Evolutionary conservation across 1,284 basidiomycete genomes (phyloP).

Genomic region (Exobasidium rhododendri): DNA sequence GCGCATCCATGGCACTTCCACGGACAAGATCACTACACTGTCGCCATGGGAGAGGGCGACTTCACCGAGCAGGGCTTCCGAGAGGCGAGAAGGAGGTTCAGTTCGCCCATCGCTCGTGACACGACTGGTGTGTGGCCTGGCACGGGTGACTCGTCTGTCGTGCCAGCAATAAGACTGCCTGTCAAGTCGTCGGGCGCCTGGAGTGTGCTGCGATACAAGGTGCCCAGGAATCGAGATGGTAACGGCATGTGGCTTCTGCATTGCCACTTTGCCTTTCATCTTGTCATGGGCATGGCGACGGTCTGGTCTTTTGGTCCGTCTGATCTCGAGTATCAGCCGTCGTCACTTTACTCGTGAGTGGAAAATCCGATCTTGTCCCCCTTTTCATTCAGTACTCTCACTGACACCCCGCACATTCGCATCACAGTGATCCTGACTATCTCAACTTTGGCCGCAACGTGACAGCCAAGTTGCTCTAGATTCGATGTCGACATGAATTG

Average conservation of each 20-base stretch:
- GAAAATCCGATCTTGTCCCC: no score
- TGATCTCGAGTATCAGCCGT: no score
- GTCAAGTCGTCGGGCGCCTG: slow-evolving; percentile 26
- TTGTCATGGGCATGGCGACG: slow-evolving; percentile 38
- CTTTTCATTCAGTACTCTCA: no score
- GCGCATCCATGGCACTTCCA: slow-evolving; percentile 42
- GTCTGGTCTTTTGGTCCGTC: slow-evolving; percentile 25
- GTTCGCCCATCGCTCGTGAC: slow-evolving; percentile 28
- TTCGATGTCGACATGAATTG: no score
- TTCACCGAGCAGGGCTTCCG: slow-evolving; percentile 20
- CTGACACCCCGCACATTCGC: neutral
- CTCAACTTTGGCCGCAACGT: neutral
- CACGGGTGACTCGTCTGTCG: slow-evolving; percentile 26
- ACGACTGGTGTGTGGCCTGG: slow-evolving; percentile 29
- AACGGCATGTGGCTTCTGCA: slow-evolving; percentile 24
- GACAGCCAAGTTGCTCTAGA: no score
- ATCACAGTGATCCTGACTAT: neutral
- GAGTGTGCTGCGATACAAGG: slow-evolving; percentile 31
- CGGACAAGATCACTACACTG: slow-evolving; percentile 24
- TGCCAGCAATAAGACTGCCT: slow-evolving; percentile 18
- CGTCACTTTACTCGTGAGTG: no score
- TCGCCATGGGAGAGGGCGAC: slow-evolving; percentile 27
- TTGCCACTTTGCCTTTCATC: slow-evolving; percentile 32
- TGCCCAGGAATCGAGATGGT: slow-evolving; percentile 18
- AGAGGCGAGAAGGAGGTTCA: slow-evolving; percentile 10